phyloP scores from a whole-genome alignment of 2,329 filamentous ascomycete genomes.

The Alternaria infectoria region DNA sequence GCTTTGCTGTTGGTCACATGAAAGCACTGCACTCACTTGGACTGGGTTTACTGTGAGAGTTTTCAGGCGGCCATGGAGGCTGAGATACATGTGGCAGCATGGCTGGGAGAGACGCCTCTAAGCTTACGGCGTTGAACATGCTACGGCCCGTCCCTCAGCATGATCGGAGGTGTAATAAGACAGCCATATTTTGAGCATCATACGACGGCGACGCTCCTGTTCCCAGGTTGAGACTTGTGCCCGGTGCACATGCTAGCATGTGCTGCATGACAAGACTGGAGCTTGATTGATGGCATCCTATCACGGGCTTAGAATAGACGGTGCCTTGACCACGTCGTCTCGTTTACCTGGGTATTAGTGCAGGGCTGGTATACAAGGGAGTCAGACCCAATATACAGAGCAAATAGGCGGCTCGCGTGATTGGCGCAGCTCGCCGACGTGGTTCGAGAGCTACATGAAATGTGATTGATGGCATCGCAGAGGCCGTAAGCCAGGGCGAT shows the following conservation, averaged over 20 bases:
- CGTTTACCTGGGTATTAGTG: conserved; percentile 24
- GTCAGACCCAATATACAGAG: conserved; percentile 29
- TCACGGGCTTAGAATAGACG: conserved; percentile 25
- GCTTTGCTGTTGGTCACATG: conserved; percentile 38
- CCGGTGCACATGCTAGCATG: conserved; percentile 16
- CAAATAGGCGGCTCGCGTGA: conserved; percentile 20
- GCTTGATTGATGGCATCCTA: conserved; percentile 33
- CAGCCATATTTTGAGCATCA: neutral
- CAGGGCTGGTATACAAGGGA: conserved; percentile 29
- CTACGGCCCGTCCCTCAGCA: conserved; percentile 40
- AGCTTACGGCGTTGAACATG: conserved; percentile 18
- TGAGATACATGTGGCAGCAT: neutral
- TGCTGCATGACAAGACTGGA: conserved; percentile 32
- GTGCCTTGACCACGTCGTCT: conserved; percentile 17
- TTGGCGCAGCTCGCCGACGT: conserved; percentile 5
- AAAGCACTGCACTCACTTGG: conserved; percentile 13
- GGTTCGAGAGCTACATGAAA: conserved; percentile 12
- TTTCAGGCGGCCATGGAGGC: neutral
- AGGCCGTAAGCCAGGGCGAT: conserved; percentile 22
- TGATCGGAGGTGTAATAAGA: conserved; percentile 19
- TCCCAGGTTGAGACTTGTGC: conserved; percentile 4
- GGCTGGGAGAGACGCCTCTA: neutral
- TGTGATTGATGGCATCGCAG: conserved; percentile 19
- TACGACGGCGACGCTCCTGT: conserved; percentile 3
- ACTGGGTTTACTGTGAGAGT: neutral